Evolutionary conservation across 2,329 filamentous ascomycete genomes (phyloP), one percentile per base, ranked within the genome.

Genomic region (Alternaria sp.): DNA sequence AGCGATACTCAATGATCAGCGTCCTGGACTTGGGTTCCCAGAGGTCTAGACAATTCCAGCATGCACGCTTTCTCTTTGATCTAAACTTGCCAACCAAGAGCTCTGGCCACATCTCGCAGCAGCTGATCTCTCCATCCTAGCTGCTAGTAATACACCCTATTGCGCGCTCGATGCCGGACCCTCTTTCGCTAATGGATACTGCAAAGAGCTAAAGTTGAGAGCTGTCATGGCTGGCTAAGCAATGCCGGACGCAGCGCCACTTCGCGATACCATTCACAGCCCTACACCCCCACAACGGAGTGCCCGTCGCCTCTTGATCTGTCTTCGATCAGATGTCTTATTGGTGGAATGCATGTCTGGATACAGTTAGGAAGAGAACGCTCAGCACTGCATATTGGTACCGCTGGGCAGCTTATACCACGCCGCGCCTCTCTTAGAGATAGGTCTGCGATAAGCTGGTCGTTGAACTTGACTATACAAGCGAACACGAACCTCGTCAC

Each of bases 221-320:
- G 49, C 40, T 36, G 42, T 39, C 41, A 54, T 11, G 21, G 53
- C 51, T 51, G 45, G 54, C 56, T 58, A 57, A 61, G 56, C 54
- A 48, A 52, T 33, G 40, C 54, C 58, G 17, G 46, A 51, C 37
- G 28, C 31, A 34, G 37, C 58, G 58, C 61, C 44, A 61, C 54
- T n/a, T 54, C 48, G 44, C 51, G 53, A 64, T 56, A 54, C 44
- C 52, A 44, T 55, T 58, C 46, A 39, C 31, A 44, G n/a, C 48
- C 45, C 53, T 50, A 53, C 57, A 51, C 48, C 29, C 24, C 14
- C 42, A 36, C 34, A 28, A 51, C 60, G 50, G 53, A 53, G 54
- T 49, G 56, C 28, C 61, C 63, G 54, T 54, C 46, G 40, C 26
- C 33, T 58, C 24, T 34, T 51, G 36, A 23, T 39, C 54, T 23